Evolutionary conservation across 331 rosid genomes (phyloP), one percentile per base, ranked within the genome.

Genomic region (Acacia pycnantha): DNA sequence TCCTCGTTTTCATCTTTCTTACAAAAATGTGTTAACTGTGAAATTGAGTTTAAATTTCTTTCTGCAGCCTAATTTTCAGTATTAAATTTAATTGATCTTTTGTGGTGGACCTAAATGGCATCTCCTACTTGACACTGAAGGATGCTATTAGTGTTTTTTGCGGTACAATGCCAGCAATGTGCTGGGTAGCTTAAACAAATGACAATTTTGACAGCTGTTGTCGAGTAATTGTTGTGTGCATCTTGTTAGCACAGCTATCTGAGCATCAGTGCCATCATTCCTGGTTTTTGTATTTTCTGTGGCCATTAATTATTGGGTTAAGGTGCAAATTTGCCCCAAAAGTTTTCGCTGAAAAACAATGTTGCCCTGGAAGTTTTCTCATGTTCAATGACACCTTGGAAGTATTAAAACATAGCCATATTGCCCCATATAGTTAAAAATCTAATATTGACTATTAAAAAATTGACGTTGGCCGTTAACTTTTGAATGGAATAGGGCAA

Each of bases 191-290:
- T 43, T 59, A 50, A 80, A 18, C 59, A 56, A 11, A 59, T 31
- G 31, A 48, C 43, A 61, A 73, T 73, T 46, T 37, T 80, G 65
- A 44, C 62, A 12, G 70, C 53, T 24, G 9, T 40, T 24, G 18
- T 12, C 18, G 5, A 8, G 68, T 15, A 61, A 61, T 61, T 12
- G 68, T 62, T 62, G 68, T 16, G 4, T 62, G 37, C 68, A 13
- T 21, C 79, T 16, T 59, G 83, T 59, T 58, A 59, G 78, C 37
- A 43, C 41, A 9, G 15, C 54, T 27, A 44, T 80, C 62, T 71
- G 73, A 51, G 51, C 67, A 27, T 79, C 62, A 61, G 74, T 48
- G 74, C 33, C 16, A 31, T 61, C 83, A 72, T 73, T 19, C 78
- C 50, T 61, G 62, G 27, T 71, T 62, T 62, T 4, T 73, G n/a